Evolutionary conservation across 139 green algal genomes (phyloP).

Genomic region (Asterochloris sp.): DNA sequence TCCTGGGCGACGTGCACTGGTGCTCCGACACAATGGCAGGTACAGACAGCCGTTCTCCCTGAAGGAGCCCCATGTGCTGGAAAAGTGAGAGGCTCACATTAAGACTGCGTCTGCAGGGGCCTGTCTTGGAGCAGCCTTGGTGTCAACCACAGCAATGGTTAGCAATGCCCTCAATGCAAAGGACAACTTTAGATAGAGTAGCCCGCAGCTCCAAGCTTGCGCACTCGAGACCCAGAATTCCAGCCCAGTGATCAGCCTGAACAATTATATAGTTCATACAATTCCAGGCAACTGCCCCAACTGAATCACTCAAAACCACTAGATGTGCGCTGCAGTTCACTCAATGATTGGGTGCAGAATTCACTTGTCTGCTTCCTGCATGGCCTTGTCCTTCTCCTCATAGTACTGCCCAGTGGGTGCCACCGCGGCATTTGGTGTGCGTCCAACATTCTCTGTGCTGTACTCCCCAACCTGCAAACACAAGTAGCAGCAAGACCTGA

Average conservation of each 20-base stretch:
- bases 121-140: not conserved
- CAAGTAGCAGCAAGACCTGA: too few relatives aligned
- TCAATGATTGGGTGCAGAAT: too few relatives aligned
- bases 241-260: too few relatives aligned
- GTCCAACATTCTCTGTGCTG: constrained; percentile 29
- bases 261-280: too few relatives aligned
- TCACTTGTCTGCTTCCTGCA: constrained; percentile 13
- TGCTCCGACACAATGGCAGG: constrained; percentile 23
- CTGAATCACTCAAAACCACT: too few relatives aligned
- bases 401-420: constrained; percentile 9
- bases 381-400: constrained; percentile 9
- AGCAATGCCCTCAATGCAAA: not conserved
- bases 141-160: constrained; percentile 3
- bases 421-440: constrained; percentile 30
- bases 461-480: constrained; percentile 27
- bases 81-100: not conserved
- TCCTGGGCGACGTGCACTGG: constrained; percentile 23
- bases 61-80: too few relatives aligned
- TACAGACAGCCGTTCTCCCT: not conserved
- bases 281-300: too few relatives aligned
- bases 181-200: not conserved
- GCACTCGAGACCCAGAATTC: too few relatives aligned
- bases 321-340: too few relatives aligned
- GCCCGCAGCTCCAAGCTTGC: not conserved
- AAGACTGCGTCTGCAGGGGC: not conserved